Evolutionary conservation across 441 rosid genomes (phyloP), one percentile per base, ranked within the genome.

Genomic region (Populus hybrid): DNA sequence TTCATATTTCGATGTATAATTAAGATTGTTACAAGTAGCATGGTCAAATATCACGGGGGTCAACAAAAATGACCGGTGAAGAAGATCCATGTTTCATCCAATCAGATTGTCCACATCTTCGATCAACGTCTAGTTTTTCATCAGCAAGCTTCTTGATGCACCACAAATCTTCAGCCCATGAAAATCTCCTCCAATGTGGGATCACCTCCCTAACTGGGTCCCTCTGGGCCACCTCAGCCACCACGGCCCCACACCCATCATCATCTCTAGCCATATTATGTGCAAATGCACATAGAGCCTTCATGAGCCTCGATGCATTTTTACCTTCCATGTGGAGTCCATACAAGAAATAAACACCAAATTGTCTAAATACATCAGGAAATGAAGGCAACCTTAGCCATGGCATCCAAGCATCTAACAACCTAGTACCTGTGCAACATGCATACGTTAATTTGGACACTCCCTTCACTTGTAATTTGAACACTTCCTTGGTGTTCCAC

Each of bases 401-500:
- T 12, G 92, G 92, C 86, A 90, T 79, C 80, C 92, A 86, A n/a
- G 89, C 74, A 79, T 93, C 93, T 21, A 93, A 50, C 79, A 80
- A 67, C 84, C 96, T 83, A 12, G 87, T 87, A 72, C 88, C 91
- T 35, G 78, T 70, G 79, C 97, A 90, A 12, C 83, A 82, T 6
- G 84, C 86, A 40, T 81, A 79, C 71, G 79, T 85, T 61, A 89
- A 46, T 69, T 77, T 46, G 0, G 94, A 87, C 26, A 88, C 87
- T 5, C 97, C 92, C 70, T 93, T 91, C 57, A 88, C 75, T 67
- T 86, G 91, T 61, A 93, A 76, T 79, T 82, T 86, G 81, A 90
- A 91, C 81, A 93, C 86, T 10, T 90, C 87, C 73, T 91, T 89
- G 16, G 95, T 90, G 87, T 89, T 89, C 97, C 95, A 93, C 30